Evolutionary conservation across 495 filamentous ascomycete species (phyloP), one percentile per base, ranked within the genome.

Genomic region (Lophiotrema nucula): DNA sequence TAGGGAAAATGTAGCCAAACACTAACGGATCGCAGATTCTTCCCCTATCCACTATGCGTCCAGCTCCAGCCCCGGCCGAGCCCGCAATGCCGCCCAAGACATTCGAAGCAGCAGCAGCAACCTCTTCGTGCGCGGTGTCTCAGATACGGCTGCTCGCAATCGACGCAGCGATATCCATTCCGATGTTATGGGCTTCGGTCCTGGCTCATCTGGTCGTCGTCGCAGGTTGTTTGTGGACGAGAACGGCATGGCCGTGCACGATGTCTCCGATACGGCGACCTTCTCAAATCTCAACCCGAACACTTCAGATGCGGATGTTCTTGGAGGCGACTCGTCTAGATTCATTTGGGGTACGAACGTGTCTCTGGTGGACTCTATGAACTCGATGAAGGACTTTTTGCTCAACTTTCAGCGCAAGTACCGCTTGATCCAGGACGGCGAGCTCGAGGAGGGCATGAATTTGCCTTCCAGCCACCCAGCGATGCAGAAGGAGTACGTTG

Each of bases 331-430:
- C 56, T 88, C 85, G 35, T 86, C 86, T 43, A 81, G 88, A 54
- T 83, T 95, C 35, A 92, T 99, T 55, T 99, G 95, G 95, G 93
- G 95, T 68, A 97, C 93, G 43, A 97, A 96, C 45, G 88, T 99
- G 53, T 95, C 92, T 1, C 85, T 97, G 38, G 83, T 87, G 50
- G 91, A 99, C 70, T 88, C 91, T 12, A 87, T 92, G 69, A 81
- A 81, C 44, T 78, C 83, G 0, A 95, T 96, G 79, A 90, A 91
- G 56, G 90, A 92, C 53, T 98, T 97, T 68, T 77, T 98, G 23
- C 80, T 82, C 54, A 91, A 92, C 68, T 98, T 90, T 68, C 88
- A 88, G 49, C 84, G 81, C 57, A 96, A 96, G 70, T 97, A 98
- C 64, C 88, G 95, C 25, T 83, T 97, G 79, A 93, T 92, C 79